Evolutionary conservation across 2,329 filamentous ascomycete genomes (phyloP).

Genomic region (Mycosphaerelloides madeirae): DNA sequence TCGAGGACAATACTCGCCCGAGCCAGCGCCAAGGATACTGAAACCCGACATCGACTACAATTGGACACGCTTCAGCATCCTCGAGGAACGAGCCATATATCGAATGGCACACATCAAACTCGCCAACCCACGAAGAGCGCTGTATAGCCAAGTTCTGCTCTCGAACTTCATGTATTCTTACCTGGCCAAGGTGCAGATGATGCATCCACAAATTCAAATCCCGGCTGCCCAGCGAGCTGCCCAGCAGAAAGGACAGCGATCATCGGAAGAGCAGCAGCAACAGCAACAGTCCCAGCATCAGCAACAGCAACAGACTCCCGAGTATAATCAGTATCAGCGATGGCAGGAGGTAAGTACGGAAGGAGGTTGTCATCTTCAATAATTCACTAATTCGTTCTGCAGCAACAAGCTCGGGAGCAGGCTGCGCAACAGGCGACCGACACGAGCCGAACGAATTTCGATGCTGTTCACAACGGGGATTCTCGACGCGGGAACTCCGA

Average conservation of each 20-base stretch:
- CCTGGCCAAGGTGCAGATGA: constrained; percentile 94
- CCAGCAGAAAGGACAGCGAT: constrained; percentile 36
- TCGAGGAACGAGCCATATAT: constrained; percentile 96
- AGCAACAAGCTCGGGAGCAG: constrained; percentile 32
- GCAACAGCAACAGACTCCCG: constrained; percentile 26
- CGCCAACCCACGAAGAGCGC: constrained; percentile 86
- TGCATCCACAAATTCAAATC: constrained; percentile 93
- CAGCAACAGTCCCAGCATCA: constrained; percentile 28
- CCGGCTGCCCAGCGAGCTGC: constrained; percentile 59
- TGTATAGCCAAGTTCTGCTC: constrained; percentile 90
- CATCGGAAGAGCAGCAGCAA: constrained; percentile 16
- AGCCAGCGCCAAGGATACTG: constrained; percentile 66
- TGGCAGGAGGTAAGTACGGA: constrained; percentile 34
- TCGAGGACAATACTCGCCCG: constrained; percentile 65
- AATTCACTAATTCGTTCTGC: neutral
- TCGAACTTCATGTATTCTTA: constrained; percentile 99
- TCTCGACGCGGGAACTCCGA: constrained; percentile 9
- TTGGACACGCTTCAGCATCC: constrained; percentile 90
- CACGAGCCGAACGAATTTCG: constrained; percentile 19
- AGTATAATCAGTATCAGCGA: constrained; percentile 34
- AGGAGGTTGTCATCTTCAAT: neutral
- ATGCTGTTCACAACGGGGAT: constrained; percentile 22
- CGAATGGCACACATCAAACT: constrained; percentile 98
- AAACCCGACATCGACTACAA: constrained; percentile 90
- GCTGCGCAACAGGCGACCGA: constrained; percentile 15